Base-by-base conservation (phyloP, 129 eudicot species). In the Flaveria brownii region DNA sequence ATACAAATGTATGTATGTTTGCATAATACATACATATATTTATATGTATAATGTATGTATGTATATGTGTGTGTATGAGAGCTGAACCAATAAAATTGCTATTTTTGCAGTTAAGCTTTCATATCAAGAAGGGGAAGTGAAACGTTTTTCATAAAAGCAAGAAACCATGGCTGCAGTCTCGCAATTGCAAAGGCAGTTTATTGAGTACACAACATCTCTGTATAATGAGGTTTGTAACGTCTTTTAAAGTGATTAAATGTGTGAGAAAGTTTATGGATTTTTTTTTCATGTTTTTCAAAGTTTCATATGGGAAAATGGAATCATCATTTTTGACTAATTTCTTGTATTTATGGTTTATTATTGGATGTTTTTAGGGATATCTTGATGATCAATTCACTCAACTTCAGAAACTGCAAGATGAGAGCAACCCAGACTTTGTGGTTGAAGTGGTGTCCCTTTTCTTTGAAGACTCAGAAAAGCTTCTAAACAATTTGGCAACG, bases 371-470 rank as follows among this genome's bases (percentile, higher is more conserved):
- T 42, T 87, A 89, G 97, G 88, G 91, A 13, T 75, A 80, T 71
- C 84, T 92, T 61, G 93, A 92, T 77, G 86, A 67, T 61, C 91
- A 89, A 77, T 92, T 92, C 73, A 76, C 81, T 4, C 90, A 92
- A 83, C 93, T 92, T 70, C 96, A 89, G 76, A 82, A 81, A 56
- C 90, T 92, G 65, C 96, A 87, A 82, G 97, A 92, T 82, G 91
- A 84, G 84, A 92, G 87, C 84, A 92, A 86, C 76, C 97, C 97
- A 2, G 91, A 88, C 33, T 92, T 92, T 78, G 97, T 92, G 74
- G 80, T 81, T 78, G 93, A 89, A 79, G 90, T 92, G 15, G 88
- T 89, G 18, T 80, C 91, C 25, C 88, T 83, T 25, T 92, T 87
- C 88, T 89, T 89, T 86, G 87, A 87, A 45, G 96, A 89, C 74